A percentile compares a stretch with the other conserved stretches of the same genome.
Conservation (phyloP, 139 green algal species). For the Desmodesmus armatus region DNA sequence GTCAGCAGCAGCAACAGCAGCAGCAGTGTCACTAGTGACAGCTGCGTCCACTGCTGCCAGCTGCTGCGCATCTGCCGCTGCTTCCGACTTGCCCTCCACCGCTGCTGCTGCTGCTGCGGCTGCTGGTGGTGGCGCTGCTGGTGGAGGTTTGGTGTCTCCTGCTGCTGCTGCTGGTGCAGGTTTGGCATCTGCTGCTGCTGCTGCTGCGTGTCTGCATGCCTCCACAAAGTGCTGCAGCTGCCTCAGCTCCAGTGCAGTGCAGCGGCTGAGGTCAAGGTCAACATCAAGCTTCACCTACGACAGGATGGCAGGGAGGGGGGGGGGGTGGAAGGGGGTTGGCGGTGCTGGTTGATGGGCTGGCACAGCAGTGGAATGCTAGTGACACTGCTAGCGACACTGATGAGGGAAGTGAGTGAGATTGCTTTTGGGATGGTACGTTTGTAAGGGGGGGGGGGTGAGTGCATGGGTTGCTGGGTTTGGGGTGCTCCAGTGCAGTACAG, state of each 20-base stretch:
- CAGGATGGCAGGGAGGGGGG: not conserved
- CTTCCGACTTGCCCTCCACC: not conserved
- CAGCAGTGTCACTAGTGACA: not conserved
- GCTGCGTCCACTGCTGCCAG: not conserved
- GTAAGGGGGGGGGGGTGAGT: no score
- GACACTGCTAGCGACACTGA: no score
- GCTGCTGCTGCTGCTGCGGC: not conserved
- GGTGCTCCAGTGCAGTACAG: no score
- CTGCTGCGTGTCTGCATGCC: slow-evolving; percentile 12
- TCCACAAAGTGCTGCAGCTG: slow-evolving; percentile 46
- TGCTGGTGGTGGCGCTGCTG: slow-evolving; percentile 5
- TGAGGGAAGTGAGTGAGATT: no score
- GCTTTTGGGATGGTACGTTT: no score
- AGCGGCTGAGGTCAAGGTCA: slow-evolving; percentile 36
- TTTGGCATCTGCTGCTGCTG: not conserved
- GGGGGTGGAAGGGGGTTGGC: no score
- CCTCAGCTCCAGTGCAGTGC: slow-evolving; percentile 41
- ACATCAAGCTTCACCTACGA: slow-evolving; percentile 13
- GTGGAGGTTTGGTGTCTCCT: no score
- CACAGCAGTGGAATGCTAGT: no score
- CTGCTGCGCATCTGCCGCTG: not conserved
- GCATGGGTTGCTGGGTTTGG: no score
- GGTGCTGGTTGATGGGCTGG: no score
- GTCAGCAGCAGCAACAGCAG: not conserved
- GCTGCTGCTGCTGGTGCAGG: slow-evolving; percentile 26